Base-by-base conservation (phyloP, 345 rosid species). In the Cochlearia excelsa region DNA sequence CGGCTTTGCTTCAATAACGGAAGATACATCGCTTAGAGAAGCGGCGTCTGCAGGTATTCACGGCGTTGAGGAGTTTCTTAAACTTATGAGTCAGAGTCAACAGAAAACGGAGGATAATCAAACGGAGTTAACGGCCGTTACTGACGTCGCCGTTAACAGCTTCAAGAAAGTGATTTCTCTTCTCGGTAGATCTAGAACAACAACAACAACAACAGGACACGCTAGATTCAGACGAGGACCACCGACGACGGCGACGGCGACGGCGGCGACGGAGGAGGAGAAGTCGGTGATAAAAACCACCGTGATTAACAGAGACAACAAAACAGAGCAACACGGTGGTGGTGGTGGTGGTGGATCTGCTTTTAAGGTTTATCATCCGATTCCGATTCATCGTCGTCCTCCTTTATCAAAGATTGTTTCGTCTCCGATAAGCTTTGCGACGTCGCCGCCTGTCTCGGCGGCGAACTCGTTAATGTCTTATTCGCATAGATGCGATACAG, bases 31-130 rank as follows among this genome's bases (percentile, higher is more conserved):
- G 6, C 68, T 91, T 2, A 73, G 67, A 10, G 98, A 88, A 46
- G 98, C 95, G 0, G 84, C 93, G 0, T 58, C 88, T 11, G 88
- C 88, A 0, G 95, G 98, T 63, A 81, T 88, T 72, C 82, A 80
- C 65, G 83, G 88, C 65, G 94, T 88, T 3, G 95, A 85, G 47
- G 83, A 92, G 61, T 73, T 92, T 49, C 79, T 88, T 0, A 75
- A 75, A 42, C 63, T 90, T 38, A 68, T 87, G 9, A 70, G 77
- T 27, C 72, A 80, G 43, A 75, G 58, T 44, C 82, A 78, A 23
- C 77, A 49, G 0, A 75, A 75, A 42, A 61, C 67, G 1, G 77
- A 70, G 5, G 55, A 56, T 35, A 72, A 62, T 10, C 63, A 54
- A 26, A 75, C 61, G 5, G 83, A 80, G 64, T 78, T 86, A 59